Evolutionary conservation across 2,329 filamentous ascomycete genomes (phyloP), one percentile per base, ranked within the genome.

Genomic region (Neospermospora avenae): DNA sequence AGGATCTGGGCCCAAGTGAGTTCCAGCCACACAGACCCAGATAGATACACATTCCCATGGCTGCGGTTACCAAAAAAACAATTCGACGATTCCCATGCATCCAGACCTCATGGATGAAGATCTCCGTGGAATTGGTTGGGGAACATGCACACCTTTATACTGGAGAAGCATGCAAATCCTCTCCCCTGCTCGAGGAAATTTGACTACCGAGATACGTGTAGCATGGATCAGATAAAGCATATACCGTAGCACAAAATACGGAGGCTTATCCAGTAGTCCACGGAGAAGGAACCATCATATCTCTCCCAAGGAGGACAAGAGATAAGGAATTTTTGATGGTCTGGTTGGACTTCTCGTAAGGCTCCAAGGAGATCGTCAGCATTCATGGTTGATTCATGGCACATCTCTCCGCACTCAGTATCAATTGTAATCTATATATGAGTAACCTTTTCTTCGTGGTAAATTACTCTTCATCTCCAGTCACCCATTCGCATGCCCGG

Each of bases 61-160:
- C 16, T 48, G 44, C 14, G n/a, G 39, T 42, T 1, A 20, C 28
- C 13, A 48, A 28, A 25, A 31, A 7, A 22, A 16, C 7, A n/a
- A 3, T 20, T 31, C 44, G 6, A 48, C 10, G 22, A 10, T 25
- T 31, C 3, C 44, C 44, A 18, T 16, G 44, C 44, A 41, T 20
- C 35, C 22, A 16, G 18, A 25, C 20, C 16, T 35, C 20, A 16
- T 39, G 41, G 11, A 24, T 44, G 28, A 11, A 55, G 57, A 62
- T 62, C 57, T 59, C 60, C 60, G 60, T 59, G 60, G 57, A 57
- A 57, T 55, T 35, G 60, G 51, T 41, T 34, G 51, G 57, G 57
- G 53, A 37, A 54, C 41, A 16, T 18, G 25, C 31, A n/a, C 28
- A n/a, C 20, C 60, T 59, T 59, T 57, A 57, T 59, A 59, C 42